Evolutionary conservation across 73 alveolate genomes (phyloP), one percentile per base, ranked within the genome.

Genomic region (Durusdinium trenchii): DNA sequence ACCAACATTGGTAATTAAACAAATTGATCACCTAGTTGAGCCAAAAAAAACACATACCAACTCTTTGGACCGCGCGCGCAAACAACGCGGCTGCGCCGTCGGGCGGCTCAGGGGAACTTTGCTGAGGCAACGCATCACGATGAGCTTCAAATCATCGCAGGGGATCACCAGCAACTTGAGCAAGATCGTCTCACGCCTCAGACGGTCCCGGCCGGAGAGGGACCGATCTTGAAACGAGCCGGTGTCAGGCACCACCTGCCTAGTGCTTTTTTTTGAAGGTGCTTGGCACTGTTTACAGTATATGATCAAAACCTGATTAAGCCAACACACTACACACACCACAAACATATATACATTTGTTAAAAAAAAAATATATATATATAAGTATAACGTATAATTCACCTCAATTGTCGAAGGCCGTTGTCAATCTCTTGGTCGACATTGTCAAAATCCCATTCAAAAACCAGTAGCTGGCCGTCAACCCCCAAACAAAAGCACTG

Each of bases 91-190:
- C n/a, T n/a, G n/a, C n/a, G 60, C 6, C 1, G 62, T 78, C 90
- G 51, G 71, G 98, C 38, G 20, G 48, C 98, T 91, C 40, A 91
- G 89, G 26, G 98, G 98, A 23, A 91, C 98, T 54, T 91, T 91
- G 98, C 98, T 91, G 36, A 91, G 57, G 76, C 98, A 91, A 46
- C 98, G 89, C 98, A 91, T 91, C 38, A 91, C 98, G 60, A 91
- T 71, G 87, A 91, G 75, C 48, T 91, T 91, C 98, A 91, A 45
- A 45, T 91, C 98, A 71, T 91, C 98, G 78, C 60, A 47, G 42
- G 98, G 98, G 45, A 91, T 91, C 46, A 91, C 98, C 87, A 91
- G 61, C 79, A 91, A 46, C 36, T 91, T 91, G 79, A 91, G 78
- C 16, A 91, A 78, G 38, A 91, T 91, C 47, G 98, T 91, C 90